Evolutionary conservation across 257 asterid genomes (phyloP).

Genomic region (Primulina huaijiensis): DNA sequence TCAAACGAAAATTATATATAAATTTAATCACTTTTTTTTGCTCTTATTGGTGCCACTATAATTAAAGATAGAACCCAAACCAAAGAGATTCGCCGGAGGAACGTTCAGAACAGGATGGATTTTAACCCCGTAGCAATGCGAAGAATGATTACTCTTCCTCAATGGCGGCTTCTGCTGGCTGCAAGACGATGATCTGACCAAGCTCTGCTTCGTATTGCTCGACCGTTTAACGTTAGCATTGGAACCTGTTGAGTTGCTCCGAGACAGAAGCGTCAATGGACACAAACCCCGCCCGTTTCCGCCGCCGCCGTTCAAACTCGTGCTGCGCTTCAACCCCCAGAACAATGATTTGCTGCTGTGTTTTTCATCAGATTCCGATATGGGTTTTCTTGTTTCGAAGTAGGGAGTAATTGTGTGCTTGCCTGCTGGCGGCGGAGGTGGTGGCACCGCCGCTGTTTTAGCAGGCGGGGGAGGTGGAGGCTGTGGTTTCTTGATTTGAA

Average conservation of each 20-base stretch:
- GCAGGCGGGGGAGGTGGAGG: constrained; percentile 19
- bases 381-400: constrained; percentile 7
- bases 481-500: constrained; percentile 52
- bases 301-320: constrained; percentile 61
- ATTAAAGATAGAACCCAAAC: constrained; percentile 56
- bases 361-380: constrained; percentile 41
- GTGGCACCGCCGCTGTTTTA: constrained; percentile 18
- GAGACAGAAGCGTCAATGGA: constrained; percentile 56
- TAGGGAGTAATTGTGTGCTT: background rate
- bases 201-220: constrained; percentile 39
- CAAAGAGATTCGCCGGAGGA: constrained; percentile 64
- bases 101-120: constrained; percentile 64
- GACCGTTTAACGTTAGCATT: constrained; percentile 48
- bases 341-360: constrained; percentile 34
- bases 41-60: constrained; percentile 54
- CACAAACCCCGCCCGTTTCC: constrained; percentile 67
- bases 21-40: constrained; percentile 46
- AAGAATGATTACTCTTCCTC: constrained; percentile 50
- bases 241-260: constrained; percentile 79
- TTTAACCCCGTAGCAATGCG: constrained; percentile 46
- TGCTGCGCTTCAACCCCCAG: constrained; percentile 64
- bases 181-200: constrained; percentile 25
- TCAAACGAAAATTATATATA: too few species aligned
- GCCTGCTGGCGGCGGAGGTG: constrained; percentile 8
- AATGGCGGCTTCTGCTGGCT: constrained; percentile 63